phyloP scores from a whole-genome alignment of 2,329 filamentous ascomycete species.

The Tolypocladium paradoxum region DNA sequence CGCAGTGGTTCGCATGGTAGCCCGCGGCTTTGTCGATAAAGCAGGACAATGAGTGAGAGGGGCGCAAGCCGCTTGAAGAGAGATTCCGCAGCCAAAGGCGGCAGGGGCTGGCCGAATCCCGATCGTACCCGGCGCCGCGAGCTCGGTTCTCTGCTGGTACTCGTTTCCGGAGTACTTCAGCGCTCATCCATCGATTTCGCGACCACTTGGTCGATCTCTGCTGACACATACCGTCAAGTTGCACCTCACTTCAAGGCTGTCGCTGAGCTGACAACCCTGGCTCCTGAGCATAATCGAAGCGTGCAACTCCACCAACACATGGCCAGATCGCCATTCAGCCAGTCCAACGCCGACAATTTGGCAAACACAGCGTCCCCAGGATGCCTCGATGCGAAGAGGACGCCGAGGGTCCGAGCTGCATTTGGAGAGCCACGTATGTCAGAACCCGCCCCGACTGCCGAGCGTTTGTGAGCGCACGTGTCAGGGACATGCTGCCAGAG shows the following conservation, averaged over 20 bases:
- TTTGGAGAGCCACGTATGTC: not conserved
- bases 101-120: not conserved
- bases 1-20: not conserved
- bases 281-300: not conserved
- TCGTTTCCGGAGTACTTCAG: not conserved
- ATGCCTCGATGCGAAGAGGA: not conserved
- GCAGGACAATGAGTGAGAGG: not conserved
- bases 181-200: not conserved
- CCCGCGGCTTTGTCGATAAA: not conserved
- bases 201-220: not conserved
- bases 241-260: not conserved
- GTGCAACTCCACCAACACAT: not conserved
- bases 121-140: not conserved
- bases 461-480: not conserved
- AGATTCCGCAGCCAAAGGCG: not conserved
- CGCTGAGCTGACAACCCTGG: not conserved
- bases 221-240: not conserved
- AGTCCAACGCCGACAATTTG: not conserved
- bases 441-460: not conserved
- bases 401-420: not conserved
- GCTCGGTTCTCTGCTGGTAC: not conserved
- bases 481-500: not conserved
- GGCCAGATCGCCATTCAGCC: not conserved
- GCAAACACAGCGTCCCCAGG: not conserved
- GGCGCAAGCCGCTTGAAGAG: not conserved